Evolutionary conservation across 176 grass and related monocot species (phyloP).

Genomic region (Melocanna baccifera): DNA sequence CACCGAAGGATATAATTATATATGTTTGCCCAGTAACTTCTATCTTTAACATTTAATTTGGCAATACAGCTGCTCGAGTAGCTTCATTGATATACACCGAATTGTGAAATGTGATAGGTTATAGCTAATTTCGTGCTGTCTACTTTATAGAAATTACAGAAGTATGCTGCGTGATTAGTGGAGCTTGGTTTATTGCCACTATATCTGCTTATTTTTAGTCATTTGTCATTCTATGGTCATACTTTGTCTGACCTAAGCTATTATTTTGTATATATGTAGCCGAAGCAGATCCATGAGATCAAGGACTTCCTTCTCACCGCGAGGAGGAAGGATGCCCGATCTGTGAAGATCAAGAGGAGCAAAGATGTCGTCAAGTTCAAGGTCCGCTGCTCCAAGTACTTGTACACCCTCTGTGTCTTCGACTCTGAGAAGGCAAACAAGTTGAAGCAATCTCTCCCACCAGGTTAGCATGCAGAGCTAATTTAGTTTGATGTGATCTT

Average conservation of each 20-base stretch:
- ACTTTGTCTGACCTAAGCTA: not conserved
- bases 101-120: not conserved
- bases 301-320: constrained; percentile 84
- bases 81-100: not conserved
- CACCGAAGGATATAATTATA: not conserved
- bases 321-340: constrained; percentile 75
- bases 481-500: not conserved
- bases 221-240: not conserved
- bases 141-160: not conserved
- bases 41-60: not conserved
- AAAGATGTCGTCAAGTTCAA: constrained; percentile 78
- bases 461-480: constrained; percentile 33
- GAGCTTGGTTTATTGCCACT: not conserved
- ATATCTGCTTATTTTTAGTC: not conserved
- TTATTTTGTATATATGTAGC: constrained; percentile 16
- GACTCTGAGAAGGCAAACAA: constrained; percentile 74
- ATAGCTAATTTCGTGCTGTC: not conserved
- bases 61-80: not conserved
- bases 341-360: constrained; percentile 80
- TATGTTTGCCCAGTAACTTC: not conserved
- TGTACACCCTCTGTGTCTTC: constrained; percentile 69
- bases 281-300: constrained; percentile 83
- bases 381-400: constrained; percentile 70
- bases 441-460: constrained; percentile 74
- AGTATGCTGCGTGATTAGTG: not conserved